Base-by-base conservation (phyloP, 176 grass and related monocot species). In the Panicum miliaceum region DNA sequence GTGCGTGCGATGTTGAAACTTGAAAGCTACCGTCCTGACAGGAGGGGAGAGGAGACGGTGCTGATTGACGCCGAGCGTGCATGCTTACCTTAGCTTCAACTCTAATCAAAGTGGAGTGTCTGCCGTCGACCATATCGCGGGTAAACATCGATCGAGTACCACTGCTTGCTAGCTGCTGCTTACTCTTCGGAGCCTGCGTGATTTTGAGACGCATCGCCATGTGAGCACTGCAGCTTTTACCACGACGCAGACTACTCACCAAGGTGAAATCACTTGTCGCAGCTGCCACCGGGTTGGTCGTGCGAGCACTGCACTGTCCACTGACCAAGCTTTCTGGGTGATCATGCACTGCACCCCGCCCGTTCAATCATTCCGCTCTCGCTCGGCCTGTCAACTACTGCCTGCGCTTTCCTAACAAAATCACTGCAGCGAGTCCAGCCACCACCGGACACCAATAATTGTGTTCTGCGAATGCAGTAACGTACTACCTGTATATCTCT, bases 41-140 rank as follows among this genome's bases (percentile, higher is more conserved):
- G n/a, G n/a, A 72, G 69, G 7, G 29, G 18, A 68, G 36, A 47
- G 36, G 15, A 18, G 18, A 43, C 8, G 71, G 0, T 25, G 42
- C 36, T 16, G 23, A 66, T 40, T 65, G 66, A 45, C 35, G 84
- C 10, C 43, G 59, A 25, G 61, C 36, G 23, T 3, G 43, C 68
- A 76, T 87, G 61, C 38, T 76, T 87, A 48, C 62, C 79, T 32
- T 32, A 48, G 51, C 79, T 82, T 82, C 78, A 15, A 77, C 71
- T 87, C 38, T 48, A 82, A 87, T 70, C 79, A 69, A 87, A 76
- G 71, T 59, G 20, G 19, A 4, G 0, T 58, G 65, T 32, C 29
- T 2, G 29, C 29, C 29, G 29, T 51, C 64, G 32, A 70, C 15
- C 34, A 23, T 51, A 45, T 25, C 16, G 38, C 6, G 58, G 66